These are phyloP conservation scores for Penicillium sp. DNA, from an alignment of 2,329 filamentous ascomycete genomes.

Conservation along the genomic window DNA sequence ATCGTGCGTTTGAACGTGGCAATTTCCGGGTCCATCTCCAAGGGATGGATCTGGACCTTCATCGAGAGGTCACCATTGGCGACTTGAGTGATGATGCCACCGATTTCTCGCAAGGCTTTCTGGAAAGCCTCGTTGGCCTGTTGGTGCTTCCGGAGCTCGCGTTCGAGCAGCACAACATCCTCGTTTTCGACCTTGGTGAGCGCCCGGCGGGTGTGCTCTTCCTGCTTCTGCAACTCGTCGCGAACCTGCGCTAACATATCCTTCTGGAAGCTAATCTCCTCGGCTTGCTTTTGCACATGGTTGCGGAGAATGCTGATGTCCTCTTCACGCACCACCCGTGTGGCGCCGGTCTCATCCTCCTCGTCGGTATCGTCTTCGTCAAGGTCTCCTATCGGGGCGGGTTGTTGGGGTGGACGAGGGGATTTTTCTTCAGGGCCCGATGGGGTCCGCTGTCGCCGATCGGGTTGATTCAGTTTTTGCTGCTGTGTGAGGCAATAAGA, in stretches of 20 bases:
- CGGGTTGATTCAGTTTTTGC: slow-evolving; percentile 46
- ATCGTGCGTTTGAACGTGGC: slow-evolving; percentile 97
- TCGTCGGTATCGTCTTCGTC: slow-evolving; percentile 46
- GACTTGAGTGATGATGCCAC: slow-evolving; percentile 95
- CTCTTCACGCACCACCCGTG: slow-evolving; percentile 69
- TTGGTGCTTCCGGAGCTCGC: slow-evolving; percentile 94
- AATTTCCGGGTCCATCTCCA: slow-evolving; percentile 98
- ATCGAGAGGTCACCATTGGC: slow-evolving; percentile 95
- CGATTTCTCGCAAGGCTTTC: slow-evolving; percentile 94
- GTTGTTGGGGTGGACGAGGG: slow-evolving; percentile 23
- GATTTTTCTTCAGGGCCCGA: slow-evolving; percentile 37
- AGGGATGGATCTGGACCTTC: slow-evolving; percentile 92
- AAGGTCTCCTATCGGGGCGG: slow-evolving; percentile 36
- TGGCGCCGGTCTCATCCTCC: slow-evolving; percentile 61
- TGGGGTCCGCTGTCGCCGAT: slow-evolving; percentile 44
- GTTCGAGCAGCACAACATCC: slow-evolving; percentile 86
- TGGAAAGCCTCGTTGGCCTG: slow-evolving; percentile 99
- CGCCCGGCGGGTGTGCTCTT: slow-evolving; percentile 80
- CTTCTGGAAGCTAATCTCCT: slow-evolving; percentile 85
- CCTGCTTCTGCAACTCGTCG: slow-evolving; percentile 83
- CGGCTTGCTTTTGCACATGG: slow-evolving; percentile 91
- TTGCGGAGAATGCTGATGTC: slow-evolving; percentile 85
- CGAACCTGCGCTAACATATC: slow-evolving; percentile 85
- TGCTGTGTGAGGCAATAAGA: slow-evolving; percentile 44
- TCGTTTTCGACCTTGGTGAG: slow-evolving; percentile 83